Conservation (phyloP, 108 stramenopile genomes). For the Nitzschia palea region DNA sequence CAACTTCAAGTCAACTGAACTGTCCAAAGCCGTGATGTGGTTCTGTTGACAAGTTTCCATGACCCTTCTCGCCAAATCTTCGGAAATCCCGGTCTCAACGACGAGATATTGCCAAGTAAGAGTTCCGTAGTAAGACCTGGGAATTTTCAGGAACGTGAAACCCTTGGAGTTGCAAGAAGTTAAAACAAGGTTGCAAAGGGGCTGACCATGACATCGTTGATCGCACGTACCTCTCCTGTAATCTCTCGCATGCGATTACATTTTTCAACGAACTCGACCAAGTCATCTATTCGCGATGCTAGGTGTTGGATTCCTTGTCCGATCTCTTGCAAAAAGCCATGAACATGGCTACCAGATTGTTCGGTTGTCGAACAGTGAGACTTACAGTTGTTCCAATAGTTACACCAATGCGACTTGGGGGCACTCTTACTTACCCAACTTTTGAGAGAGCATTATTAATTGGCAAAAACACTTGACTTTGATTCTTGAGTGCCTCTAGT, state of each 20-base stretch:
- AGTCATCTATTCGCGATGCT: conserved; percentile 79
- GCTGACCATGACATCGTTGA: too few relatives aligned
- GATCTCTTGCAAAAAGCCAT: conserved; percentile 79
- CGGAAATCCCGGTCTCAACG: conserved; percentile 26
- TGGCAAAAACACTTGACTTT: conserved; percentile 82
- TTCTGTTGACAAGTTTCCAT: conserved; percentile 40
- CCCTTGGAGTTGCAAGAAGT: too few relatives aligned
- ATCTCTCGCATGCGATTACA: conserved; percentile 74
- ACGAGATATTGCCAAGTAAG: conserved; percentile 47
- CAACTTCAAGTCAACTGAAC: conserved; percentile 64
- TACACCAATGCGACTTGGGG: too few relatives aligned
- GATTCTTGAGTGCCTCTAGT: conserved; percentile 60
- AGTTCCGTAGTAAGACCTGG: conserved; percentile 84
- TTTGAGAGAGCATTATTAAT: conserved; percentile 89
- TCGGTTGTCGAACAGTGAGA: too few relatives aligned
- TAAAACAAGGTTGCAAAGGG: too few relatives aligned
- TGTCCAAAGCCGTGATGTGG: conserved; percentile 46
- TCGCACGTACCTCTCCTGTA: conserved; percentile 65
- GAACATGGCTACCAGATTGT: conserved; percentile 88
- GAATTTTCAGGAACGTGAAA: conserved; percentile 85
- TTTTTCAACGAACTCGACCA: conserved; percentile 74
- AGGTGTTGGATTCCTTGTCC: conserved; percentile 91
- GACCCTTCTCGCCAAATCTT: conserved; percentile 40
- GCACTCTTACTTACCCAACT: conserved; percentile 57
- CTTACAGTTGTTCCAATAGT: too few relatives aligned